Evolutionary conservation across 148 eudicot genomes (phyloP).

Genomic region (Nepenthes gracilis): DNA sequence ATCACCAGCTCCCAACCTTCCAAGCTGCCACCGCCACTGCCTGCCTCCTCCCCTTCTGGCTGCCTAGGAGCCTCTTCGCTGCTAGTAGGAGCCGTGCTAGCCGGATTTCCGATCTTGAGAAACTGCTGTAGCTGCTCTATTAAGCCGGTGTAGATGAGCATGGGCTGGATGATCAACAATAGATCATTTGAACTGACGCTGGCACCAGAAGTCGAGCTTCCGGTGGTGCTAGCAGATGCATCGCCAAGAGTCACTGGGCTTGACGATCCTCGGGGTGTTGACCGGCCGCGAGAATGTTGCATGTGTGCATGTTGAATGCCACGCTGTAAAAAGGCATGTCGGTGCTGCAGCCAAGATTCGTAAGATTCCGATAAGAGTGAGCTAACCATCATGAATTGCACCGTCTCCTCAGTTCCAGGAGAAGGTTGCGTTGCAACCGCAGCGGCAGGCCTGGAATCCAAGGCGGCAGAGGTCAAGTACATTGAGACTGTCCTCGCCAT

Average conservation of each 20-base stretch:
- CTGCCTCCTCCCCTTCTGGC: conserved; percentile 35
- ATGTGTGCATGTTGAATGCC: conserved; percentile 93
- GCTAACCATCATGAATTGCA: conserved; percentile 97
- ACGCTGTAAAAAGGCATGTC: conserved; percentile 73
- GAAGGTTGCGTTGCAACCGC: conserved; percentile 34
- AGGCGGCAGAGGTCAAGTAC: conserved; percentile 45
- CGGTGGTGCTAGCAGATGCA: conserved; percentile 16
- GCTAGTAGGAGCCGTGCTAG: conserved; percentile 2
- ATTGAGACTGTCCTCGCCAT: conserved; percentile 59
- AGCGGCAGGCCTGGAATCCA: conserved; percentile 42
- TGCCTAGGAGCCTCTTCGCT: conserved; percentile 26
- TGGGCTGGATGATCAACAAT: conserved; percentile 66
- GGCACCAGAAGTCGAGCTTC: conserved; percentile 8
- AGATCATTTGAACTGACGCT: conserved; percentile 26
- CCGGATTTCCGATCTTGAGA: conserved; percentile 55
- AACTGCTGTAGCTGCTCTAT: conserved; percentile 85
- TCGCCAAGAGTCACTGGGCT: conserved; percentile 12
- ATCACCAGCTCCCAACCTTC: conserved; percentile 85
- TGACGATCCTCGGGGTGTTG: conserved; percentile 32
- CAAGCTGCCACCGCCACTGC: conserved; percentile 22
- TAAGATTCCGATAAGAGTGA: conserved; percentile 88
- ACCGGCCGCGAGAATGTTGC: conserved; percentile 61
- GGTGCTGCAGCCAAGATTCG: conserved; percentile 87
- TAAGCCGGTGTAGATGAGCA: conserved; percentile 90
- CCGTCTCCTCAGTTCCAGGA: conserved; percentile 74